phyloP scores from a whole-genome alignment of 768 basidiomycete species.

The Sporobolomyces phaffii region DNA sequence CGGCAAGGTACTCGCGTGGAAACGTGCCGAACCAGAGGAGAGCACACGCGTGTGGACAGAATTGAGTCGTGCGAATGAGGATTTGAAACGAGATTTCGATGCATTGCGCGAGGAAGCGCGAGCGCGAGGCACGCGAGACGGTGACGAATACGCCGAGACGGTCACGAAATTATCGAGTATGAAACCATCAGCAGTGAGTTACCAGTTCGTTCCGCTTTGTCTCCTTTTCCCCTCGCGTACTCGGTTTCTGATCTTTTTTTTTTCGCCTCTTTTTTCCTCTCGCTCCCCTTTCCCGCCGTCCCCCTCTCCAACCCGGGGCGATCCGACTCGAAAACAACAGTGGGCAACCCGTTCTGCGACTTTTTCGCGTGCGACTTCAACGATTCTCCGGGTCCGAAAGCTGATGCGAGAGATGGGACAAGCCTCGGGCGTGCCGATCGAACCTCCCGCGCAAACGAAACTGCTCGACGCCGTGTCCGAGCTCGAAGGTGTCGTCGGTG shows the following conservation, averaged over 20 bases:
- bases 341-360: not conserved
- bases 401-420: constrained; percentile 81
- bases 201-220: too few species aligned
- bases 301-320: too few species aligned
- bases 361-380: not conserved
- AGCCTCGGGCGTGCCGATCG: constrained; percentile 72
- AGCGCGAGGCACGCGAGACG: constrained; percentile 12
- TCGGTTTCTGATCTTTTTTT: too few species aligned
- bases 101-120: constrained; percentile 14
- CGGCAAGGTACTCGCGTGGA: constrained; percentile 84
- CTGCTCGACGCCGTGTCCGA: constrained; percentile 71
- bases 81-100: constrained; percentile 22
- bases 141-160: not conserved
- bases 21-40: constrained; percentile 58
- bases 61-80: constrained; percentile 36
- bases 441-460: constrained; percentile 76
- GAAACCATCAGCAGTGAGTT: not conserved
- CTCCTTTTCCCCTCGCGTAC: too few species aligned
- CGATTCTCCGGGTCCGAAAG: constrained; percentile 60
- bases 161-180: not conserved
- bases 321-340: too few species aligned
- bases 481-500: constrained; percentile 79
- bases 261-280: too few species aligned
- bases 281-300: too few species aligned
- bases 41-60: constrained; percentile 44